Evolutionary conservation across 2,329 filamentous ascomycete species (phyloP).

Genomic region (Apiospora hydei): DNA sequence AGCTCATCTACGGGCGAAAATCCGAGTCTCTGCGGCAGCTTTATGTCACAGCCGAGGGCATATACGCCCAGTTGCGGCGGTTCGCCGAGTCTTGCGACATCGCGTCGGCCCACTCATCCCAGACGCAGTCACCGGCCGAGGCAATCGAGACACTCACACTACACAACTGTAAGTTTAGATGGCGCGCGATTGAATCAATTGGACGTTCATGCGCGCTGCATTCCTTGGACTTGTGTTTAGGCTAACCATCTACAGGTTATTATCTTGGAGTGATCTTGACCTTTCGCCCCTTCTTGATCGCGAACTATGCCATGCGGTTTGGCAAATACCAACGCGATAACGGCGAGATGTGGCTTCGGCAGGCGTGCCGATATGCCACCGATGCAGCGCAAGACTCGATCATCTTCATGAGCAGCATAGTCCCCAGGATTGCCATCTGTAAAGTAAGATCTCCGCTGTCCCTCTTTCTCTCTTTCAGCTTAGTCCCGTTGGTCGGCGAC

Average conservation of each 20-base stretch:
- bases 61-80: constrained; percentile 34
- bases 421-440: constrained; percentile 29
- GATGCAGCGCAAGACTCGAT: constrained; percentile 41
- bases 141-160: constrained; percentile 29
- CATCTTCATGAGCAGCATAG: constrained; percentile 31
- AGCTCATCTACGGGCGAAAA: constrained; percentile 36
- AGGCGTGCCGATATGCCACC: constrained; percentile 39
- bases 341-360: constrained; percentile 40
- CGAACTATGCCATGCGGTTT: constrained; percentile 33
- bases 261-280: constrained; percentile 35
- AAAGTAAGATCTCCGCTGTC: constrained; percentile 23
- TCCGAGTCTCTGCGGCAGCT: constrained; percentile 38
- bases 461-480: too few species aligned
- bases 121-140: constrained; percentile 21
- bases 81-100: constrained; percentile 34
- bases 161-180: constrained; percentile 29
- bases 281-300: constrained; percentile 38
- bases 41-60: constrained; percentile 35
- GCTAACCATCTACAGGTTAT: constrained; percentile 28
- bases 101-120: constrained; percentile 26
- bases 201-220: neutral
- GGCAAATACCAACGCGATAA: constrained; percentile 21
- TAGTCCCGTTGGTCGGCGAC: neutral
- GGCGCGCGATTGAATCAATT: neutral
- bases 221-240: neutral